These are phyloP conservation scores for Phialophora chinensis DNA, from an alignment of 2,329 filamentous ascomycete species.

Conservation along the genomic window DNA sequence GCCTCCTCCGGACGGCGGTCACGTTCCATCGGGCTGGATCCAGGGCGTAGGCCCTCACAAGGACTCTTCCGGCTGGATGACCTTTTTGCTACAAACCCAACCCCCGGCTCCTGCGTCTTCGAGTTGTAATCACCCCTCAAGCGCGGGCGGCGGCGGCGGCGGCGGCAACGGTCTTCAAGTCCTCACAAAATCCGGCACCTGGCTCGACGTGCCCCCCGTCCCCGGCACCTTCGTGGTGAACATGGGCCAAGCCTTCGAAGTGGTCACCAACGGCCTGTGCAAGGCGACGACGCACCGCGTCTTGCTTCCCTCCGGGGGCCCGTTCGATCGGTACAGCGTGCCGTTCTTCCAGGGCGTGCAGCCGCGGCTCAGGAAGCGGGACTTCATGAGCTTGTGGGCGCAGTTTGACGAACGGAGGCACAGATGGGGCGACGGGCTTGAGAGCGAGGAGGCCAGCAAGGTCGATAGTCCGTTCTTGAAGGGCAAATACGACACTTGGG, in stretches of 20 bases:
- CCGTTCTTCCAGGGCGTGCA: conserved; percentile 60
- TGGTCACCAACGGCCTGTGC: conserved; percentile 52
- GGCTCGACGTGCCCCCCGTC: conserved; percentile 54
- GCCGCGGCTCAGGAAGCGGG: conserved; percentile 52
- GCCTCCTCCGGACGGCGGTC: background rate
- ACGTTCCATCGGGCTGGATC: background rate
- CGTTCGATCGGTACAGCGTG: conserved; percentile 51
- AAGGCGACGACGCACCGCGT: conserved; percentile 53
- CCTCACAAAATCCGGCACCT: conserved; percentile 52
- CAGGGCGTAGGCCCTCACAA: conserved; percentile 57
- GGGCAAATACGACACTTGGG: conserved; percentile 61
- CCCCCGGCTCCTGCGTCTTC: conserved; percentile 47
- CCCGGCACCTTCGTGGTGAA: conserved; percentile 55
- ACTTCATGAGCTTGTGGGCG: conserved; percentile 47
- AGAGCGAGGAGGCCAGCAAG: conserved; percentile 46
- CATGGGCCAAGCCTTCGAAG: conserved; percentile 54
- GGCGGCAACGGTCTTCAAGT: conserved; percentile 50
- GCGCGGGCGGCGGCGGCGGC: background rate
- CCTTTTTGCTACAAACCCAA: conserved; percentile 67
- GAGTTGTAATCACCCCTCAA: too few species aligned
- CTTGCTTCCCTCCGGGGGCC: conserved; percentile 45
- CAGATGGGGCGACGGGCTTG: conserved; percentile 29
- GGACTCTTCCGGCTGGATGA: conserved; percentile 59
- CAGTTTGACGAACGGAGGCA: conserved; percentile 45
- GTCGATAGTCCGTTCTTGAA: conserved; percentile 59